Conservation (phyloP, 2,329 filamentous ascomycete genomes). For the Talaromyces amestolkiae region DNA sequence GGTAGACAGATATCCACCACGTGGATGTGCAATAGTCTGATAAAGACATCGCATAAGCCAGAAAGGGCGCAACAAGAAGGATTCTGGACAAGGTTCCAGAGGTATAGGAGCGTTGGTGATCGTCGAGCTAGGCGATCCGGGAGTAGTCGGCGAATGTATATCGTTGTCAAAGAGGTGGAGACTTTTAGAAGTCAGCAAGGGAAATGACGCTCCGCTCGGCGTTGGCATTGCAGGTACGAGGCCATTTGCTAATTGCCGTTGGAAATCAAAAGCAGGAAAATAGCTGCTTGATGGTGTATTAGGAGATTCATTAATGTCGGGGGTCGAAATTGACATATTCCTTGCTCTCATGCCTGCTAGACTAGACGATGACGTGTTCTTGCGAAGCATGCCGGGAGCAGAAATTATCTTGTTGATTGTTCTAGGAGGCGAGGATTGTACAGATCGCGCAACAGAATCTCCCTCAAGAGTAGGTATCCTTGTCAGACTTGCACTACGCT, state of each 20-base stretch:
- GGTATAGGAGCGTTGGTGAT: constrained; percentile 67
- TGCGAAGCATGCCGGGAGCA: constrained; percentile 51
- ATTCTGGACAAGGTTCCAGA: constrained; percentile 87
- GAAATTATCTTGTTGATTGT: constrained; percentile 41
- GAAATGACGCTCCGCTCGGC: constrained; percentile 62
- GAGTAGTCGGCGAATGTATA: constrained; percentile 65
- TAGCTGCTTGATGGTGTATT: constrained; percentile 70
- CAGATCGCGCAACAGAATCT: constrained; percentile 33
- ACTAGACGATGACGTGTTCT: constrained; percentile 70
- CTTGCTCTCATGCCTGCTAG: constrained; percentile 69
- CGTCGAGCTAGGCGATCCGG: constrained; percentile 65
- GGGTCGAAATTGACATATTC: constrained; percentile 66
- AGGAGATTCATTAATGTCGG: constrained; percentile 65
- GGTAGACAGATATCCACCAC: constrained; percentile 86
- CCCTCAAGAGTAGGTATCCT: constrained; percentile 47
- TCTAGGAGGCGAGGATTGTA: constrained; percentile 36
- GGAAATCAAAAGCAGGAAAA: constrained; percentile 54
- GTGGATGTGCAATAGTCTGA: constrained; percentile 85
- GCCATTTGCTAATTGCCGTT: constrained; percentile 50
- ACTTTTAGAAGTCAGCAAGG: constrained; percentile 60
- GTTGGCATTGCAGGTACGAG: constrained; percentile 64
- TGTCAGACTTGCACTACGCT: constrained; percentile 42
- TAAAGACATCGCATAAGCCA: constrained; percentile 96
- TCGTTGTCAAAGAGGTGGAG: constrained; percentile 80
- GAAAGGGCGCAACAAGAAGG: constrained; percentile 86